Evolutionary conservation across 2,329 filamentous ascomycete genomes (phyloP).

Genomic region (Ophiostoma himal-ulmi): DNA sequence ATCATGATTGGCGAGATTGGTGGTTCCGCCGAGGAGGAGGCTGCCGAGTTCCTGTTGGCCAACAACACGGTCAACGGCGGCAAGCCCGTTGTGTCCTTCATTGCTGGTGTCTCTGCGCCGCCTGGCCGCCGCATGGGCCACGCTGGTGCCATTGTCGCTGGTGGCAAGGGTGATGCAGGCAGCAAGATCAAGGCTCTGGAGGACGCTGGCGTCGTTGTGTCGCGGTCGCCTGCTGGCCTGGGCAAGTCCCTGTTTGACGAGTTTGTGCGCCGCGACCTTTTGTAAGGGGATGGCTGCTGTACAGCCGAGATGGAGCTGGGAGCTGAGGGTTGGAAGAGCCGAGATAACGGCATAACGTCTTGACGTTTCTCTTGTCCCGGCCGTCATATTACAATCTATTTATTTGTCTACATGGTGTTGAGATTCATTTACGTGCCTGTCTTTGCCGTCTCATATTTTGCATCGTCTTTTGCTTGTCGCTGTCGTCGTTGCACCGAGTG

Average conservation of each 20-base stretch:
- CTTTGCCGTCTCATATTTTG: neutral
- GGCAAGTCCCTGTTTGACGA: slow-evolving; percentile 92
- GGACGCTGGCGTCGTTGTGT: slow-evolving; percentile 88
- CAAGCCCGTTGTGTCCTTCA: slow-evolving; percentile 97
- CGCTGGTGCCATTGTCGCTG: slow-evolving; percentile 94
- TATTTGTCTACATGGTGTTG: neutral
- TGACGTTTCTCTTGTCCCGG: neutral
- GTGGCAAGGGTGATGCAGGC: slow-evolving; percentile 95
- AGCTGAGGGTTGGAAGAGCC: neutral
- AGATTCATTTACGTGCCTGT: neutral
- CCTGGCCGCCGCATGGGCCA: slow-evolving; percentile 97
- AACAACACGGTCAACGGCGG: slow-evolving; percentile 78
- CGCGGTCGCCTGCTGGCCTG: slow-evolving; percentile 85
- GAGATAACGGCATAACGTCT: neutral
- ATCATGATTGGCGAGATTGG: slow-evolving; percentile 99
- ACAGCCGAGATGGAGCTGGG: neutral
- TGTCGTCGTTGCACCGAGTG: neutral
- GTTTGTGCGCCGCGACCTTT: slow-evolving; percentile 91
- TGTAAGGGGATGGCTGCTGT: slow-evolving; percentile 50
- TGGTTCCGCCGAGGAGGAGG: slow-evolving; percentile 94
- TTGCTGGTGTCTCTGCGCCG: slow-evolving; percentile 94
- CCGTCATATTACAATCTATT: neutral
- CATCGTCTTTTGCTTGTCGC: neutral
- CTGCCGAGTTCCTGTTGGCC: slow-evolving; percentile 87
- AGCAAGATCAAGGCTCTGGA: slow-evolving; percentile 96